These are phyloP conservation scores for Immersiporthe knoxdaviesiana DNA, from an alignment of 2,329 filamentous ascomycete genomes.

Conservation along the genomic window DNA sequence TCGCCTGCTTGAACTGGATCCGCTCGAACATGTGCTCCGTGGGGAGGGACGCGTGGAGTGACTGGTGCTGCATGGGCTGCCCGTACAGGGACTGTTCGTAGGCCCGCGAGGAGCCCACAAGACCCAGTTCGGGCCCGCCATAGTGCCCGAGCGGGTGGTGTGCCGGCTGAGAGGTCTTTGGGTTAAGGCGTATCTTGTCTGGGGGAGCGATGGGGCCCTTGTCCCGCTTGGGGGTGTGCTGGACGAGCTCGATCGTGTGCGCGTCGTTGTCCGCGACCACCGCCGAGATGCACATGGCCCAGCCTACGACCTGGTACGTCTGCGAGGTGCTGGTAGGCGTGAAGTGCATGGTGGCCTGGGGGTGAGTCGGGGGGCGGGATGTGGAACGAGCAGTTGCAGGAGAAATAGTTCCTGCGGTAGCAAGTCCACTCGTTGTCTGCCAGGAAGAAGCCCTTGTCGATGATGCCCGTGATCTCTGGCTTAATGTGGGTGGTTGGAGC, in stretches of 20 bases:
- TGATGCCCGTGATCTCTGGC: constrained; percentile 75
- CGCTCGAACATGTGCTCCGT: constrained; percentile 75
- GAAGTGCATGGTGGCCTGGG: constrained; percentile 51
- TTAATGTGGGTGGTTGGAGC: constrained; percentile 55
- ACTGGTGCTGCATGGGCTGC: constrained; percentile 37
- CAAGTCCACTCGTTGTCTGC: constrained; percentile 87
- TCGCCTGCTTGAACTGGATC: constrained; percentile 93
- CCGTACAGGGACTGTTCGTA: constrained; percentile 49
- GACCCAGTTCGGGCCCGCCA: constrained; percentile 40
- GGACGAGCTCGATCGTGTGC: constrained; percentile 81
- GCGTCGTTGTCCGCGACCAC: constrained; percentile 75
- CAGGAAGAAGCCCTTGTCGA: constrained; percentile 88
- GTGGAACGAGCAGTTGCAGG: constrained; percentile 78
- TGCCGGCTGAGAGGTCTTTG: constrained; percentile 60
- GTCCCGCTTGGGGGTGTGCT: constrained; percentile 90
- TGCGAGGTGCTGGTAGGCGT: constrained; percentile 54
- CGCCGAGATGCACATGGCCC: constrained; percentile 84
- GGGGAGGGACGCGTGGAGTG: constrained; percentile 41
- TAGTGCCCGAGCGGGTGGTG: constrained; percentile 53
- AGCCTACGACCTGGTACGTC: constrained; percentile 69
- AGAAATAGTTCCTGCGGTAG: constrained; percentile 90
- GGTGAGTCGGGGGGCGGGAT: constrained; percentile 59
- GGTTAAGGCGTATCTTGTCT: constrained; percentile 67
- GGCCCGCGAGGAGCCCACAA: constrained; percentile 39
- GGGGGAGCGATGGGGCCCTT: constrained; percentile 81